A percentile compares a stretch with the other conserved stretches of the same genome.
These are phyloP conservation scores for Mycena latifolia DNA, from an alignment of 768 basidiomycete species.

Conservation along the genomic window DNA sequence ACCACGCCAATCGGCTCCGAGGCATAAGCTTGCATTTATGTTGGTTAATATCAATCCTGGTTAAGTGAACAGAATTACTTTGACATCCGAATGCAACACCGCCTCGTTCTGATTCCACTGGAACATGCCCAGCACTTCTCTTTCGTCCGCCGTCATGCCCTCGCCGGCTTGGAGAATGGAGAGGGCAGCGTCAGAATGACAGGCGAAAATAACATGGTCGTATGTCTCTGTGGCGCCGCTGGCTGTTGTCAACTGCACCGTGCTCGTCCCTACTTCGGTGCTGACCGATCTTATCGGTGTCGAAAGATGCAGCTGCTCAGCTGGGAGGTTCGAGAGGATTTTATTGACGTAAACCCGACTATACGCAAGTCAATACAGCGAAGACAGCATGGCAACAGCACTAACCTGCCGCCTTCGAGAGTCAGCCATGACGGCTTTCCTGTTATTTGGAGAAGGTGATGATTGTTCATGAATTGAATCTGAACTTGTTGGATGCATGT, in stretches of 20 bases:
- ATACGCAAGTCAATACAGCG: neutral
- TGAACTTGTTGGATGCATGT: slow-evolving; percentile 33
- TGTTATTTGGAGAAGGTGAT: slow-evolving; percentile 77
- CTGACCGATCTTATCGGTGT: slow-evolving; percentile 65
- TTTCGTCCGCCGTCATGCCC: slow-evolving; percentile 64
- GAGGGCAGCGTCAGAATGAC: slow-evolving; percentile 76
- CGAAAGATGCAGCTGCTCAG: slow-evolving; percentile 67
- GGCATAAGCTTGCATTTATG: slow-evolving; percentile 76
- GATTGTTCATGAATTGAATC: slow-evolving; percentile 82
- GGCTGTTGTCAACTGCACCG: slow-evolving; percentile 60
- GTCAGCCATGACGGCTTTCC: slow-evolving; percentile 83
- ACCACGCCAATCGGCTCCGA: slow-evolving; percentile 69
- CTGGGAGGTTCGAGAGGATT: slow-evolving; percentile 67
- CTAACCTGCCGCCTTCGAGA: slow-evolving; percentile 77
- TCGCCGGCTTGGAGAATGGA: slow-evolving; percentile 63
- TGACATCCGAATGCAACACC: slow-evolving; percentile 73
- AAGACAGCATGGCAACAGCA: neutral
- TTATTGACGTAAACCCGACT: slow-evolving; percentile 77
- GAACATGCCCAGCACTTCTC: slow-evolving; percentile 67
- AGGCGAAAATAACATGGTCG: slow-evolving; percentile 82
- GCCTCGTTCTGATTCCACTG: slow-evolving; percentile 78
- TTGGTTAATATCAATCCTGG: neutral
- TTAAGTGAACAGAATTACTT: slow-evolving; percentile 53
- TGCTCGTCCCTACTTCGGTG: slow-evolving; percentile 35
- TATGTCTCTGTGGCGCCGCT: slow-evolving; percentile 60